phyloP scores from a whole-genome alignment of 208 protist genomes.

The Trichomonas vaginalis region DNA sequence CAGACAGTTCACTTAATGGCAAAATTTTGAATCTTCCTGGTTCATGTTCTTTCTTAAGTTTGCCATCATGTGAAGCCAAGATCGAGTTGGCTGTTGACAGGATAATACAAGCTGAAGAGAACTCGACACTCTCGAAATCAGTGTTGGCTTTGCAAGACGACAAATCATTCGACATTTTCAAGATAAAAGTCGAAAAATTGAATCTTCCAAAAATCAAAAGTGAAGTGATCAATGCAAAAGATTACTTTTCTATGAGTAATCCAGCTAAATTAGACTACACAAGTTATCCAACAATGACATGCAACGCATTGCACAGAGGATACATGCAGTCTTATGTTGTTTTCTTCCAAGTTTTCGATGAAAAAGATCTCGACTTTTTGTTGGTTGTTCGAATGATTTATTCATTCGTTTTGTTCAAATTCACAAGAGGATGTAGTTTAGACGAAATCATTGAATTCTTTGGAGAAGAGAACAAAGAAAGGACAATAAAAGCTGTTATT shows the following conservation, averaged over 20 bases:
- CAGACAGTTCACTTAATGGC: not conserved
- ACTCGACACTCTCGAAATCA: not conserved
- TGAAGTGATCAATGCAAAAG: not conserved
- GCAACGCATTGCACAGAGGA: not conserved
- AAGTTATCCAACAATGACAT: not conserved
- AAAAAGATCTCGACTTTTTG: not conserved
- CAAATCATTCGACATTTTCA: not conserved
- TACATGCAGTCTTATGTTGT: not conserved
- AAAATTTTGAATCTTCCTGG: not conserved
- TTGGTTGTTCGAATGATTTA: not conserved
- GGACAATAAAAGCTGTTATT: not conserved
- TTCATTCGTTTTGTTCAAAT: not conserved
- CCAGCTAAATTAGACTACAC: not conserved
- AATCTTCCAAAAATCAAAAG: not conserved
- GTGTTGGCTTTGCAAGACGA: not conserved
- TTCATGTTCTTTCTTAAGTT: not conserved
- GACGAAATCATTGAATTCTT: not conserved
- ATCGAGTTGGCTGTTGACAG: not conserved
- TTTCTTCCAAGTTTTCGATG: not conserved
- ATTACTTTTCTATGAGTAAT: not conserved
- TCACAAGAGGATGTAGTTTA: not conserved
- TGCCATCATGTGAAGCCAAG: not conserved
- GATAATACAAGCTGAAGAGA: not conserved
- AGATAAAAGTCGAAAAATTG: not conserved
- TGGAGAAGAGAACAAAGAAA: not conserved